A percentile compares a stretch with the other conserved stretches of the same genome.
Conservation (phyloP, 805 yeast genomes). For the Candida cerambycidarum region DNA sequence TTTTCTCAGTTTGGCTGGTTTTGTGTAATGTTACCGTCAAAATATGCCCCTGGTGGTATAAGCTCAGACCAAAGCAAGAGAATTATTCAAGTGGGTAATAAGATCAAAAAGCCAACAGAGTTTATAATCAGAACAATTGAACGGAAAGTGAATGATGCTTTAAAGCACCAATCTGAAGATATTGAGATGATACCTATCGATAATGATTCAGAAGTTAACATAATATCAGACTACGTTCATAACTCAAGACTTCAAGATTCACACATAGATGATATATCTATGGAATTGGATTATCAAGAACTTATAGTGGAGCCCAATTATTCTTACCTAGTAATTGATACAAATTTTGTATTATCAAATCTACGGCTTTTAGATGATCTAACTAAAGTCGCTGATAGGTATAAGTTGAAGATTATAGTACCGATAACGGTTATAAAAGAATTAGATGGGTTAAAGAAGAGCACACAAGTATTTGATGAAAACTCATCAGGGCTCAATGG, state of each 20-base stretch:
- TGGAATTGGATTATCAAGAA: slow-evolving; percentile 22
- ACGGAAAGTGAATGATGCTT: slow-evolving; percentile 23
- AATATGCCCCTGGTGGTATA: slow-evolving; percentile 37
- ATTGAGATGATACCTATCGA: slow-evolving; percentile 51
- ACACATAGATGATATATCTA: not conserved
- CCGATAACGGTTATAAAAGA: slow-evolving; percentile 74
- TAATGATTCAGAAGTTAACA: slow-evolving; percentile 42
- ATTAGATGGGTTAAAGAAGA: slow-evolving; percentile 75
- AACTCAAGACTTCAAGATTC: slow-evolving; percentile 16
- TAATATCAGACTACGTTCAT: slow-evolving; percentile 39
- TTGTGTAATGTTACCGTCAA: slow-evolving; percentile 33
- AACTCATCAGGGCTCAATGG: slow-evolving; percentile 17
- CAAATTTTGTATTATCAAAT: slow-evolving; percentile 78
- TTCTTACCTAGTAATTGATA: slow-evolving; percentile 67
- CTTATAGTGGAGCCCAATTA: slow-evolving; percentile 20
- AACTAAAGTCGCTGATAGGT: slow-evolving; percentile 35
- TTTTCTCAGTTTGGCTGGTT: too few relatives aligned
- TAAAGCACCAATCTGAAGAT: slow-evolving; percentile 29
- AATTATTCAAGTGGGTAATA: slow-evolving; percentile 26
- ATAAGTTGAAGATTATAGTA: slow-evolving; percentile 54
- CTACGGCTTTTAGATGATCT: slow-evolving; percentile 57
- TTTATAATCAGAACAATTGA: slow-evolving; percentile 27
- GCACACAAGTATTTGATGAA: slow-evolving; percentile 20
- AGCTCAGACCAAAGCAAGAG: slow-evolving; percentile 21
- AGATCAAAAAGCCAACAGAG: slow-evolving; percentile 19